phyloP scores from a whole-genome alignment of 495 filamentous ascomycete genomes.

The Penicillium mononematosum region DNA sequence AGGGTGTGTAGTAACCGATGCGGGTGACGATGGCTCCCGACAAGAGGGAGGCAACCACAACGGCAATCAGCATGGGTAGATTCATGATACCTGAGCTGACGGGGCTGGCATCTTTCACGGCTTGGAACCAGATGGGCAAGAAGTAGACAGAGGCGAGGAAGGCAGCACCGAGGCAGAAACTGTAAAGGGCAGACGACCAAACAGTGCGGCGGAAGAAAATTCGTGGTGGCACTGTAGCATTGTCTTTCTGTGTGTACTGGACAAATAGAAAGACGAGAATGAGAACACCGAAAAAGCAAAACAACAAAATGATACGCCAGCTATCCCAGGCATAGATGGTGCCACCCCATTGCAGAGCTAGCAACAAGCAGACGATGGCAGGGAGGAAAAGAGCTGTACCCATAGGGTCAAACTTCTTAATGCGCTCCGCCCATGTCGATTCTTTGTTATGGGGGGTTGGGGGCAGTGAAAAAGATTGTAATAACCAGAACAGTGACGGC shows the following conservation, averaged over 20 bases:
- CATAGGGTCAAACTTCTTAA: slow-evolving; percentile 35
- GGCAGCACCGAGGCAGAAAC: slow-evolving; percentile 48
- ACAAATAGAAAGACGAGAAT: slow-evolving; percentile 32
- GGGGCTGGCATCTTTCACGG: slow-evolving; percentile 61
- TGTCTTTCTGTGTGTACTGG: slow-evolving; percentile 26
- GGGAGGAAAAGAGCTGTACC: slow-evolving; percentile 39
- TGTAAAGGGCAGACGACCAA: slow-evolving; percentile 51
- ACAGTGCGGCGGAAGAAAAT: slow-evolving; percentile 47
- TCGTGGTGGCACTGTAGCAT: slow-evolving; percentile 31
- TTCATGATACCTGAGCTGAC: slow-evolving; percentile 57
- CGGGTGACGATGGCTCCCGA: slow-evolving; percentile 54
- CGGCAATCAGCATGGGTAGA: slow-evolving; percentile 38
- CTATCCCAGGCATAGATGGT: slow-evolving; percentile 36
- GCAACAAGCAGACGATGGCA: slow-evolving; percentile 38
- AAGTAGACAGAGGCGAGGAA: slow-evolving; percentile 46
- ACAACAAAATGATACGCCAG: slow-evolving; percentile 34
- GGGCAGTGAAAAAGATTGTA: slow-evolving; percentile 49
- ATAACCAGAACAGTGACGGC: slow-evolving; percentile 55
- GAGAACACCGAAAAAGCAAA: slow-evolving; percentile 36
- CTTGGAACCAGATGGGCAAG: slow-evolving; percentile 49
- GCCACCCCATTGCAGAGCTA: slow-evolving; percentile 47
- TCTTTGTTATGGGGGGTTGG: slow-evolving; percentile 23
- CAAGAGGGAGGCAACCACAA: slow-evolving; percentile 31
- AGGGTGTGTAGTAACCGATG: slow-evolving; percentile 69
- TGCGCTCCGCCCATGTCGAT: slow-evolving; percentile 23